These are phyloP conservation scores for Gynandropsis gynandra DNA, from an alignment of 345 rosid genomes.

Conservation along the genomic window DNA sequence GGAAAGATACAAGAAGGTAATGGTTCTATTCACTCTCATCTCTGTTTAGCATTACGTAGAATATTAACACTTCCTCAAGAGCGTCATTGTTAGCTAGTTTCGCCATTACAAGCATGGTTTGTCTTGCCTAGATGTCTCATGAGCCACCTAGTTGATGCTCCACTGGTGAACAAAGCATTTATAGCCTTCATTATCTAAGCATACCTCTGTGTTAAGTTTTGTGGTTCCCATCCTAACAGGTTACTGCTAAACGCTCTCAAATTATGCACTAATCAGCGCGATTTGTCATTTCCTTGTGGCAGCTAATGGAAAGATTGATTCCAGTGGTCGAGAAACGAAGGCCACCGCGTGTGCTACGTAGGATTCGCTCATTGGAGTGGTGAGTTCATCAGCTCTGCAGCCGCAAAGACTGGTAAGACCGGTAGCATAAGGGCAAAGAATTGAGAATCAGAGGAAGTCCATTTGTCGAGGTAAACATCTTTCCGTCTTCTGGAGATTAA, in stretches of 20 bases:
- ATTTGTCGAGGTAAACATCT: too few relatives aligned
- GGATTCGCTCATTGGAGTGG: constrained; percentile 63
- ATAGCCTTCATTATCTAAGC: neutral
- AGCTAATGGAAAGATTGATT: constrained; percentile 71
- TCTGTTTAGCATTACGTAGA: neutral
- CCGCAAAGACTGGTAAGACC: neutral
- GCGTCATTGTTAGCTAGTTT: neutral
- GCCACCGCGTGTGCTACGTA: constrained; percentile 42
- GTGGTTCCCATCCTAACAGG: neutral
- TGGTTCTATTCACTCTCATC: neutral
- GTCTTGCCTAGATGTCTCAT: neutral
- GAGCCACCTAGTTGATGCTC: too few relatives aligned
- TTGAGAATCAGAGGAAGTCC: too few relatives aligned
- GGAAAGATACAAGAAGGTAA: constrained; percentile 66
- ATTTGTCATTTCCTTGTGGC: constrained; percentile 16
- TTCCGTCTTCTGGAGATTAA: too few relatives aligned
- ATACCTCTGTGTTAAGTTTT: neutral
- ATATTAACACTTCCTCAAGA: too few relatives aligned
- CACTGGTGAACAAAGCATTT: too few relatives aligned
- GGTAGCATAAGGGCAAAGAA: too few relatives aligned
- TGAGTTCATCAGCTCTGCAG: constrained; percentile 18
- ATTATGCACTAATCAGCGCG: neutral
- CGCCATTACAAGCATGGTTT: neutral
- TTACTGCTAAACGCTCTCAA: neutral
- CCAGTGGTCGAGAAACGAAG: constrained; percentile 60